A percentile compares a stretch with the other conserved stretches of the same genome.
Conservation (phyloP, 1,139 yeast genomes). For the Geotrichum fermentans region DNA sequence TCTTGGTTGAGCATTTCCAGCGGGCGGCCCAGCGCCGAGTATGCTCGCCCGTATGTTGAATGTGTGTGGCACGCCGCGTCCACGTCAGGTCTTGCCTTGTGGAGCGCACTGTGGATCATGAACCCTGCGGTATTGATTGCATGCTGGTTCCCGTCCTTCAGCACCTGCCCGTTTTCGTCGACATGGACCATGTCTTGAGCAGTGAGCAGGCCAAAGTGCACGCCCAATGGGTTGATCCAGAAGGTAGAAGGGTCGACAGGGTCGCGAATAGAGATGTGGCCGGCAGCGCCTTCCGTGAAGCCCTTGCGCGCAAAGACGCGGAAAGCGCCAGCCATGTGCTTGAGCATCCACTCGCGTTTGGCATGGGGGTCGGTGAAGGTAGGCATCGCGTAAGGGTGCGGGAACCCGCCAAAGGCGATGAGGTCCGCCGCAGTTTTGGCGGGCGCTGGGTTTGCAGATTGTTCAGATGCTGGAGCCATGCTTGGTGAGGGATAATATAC, state of each 20-base stretch:
- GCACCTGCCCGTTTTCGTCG: conserved; percentile 63
- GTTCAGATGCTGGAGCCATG: conserved; percentile 5
- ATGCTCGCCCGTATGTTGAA: conserved; percentile 69
- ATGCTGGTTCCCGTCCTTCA: conserved; percentile 53
- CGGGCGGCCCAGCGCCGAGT: conserved; percentile 63
- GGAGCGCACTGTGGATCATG: conserved; percentile 72
- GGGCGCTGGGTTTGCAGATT: neutral
- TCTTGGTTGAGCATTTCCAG: conserved; percentile 81
- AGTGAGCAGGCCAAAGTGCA: conserved; percentile 63
- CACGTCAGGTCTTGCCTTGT: conserved; percentile 72
- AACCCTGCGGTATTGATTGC: conserved; percentile 80
- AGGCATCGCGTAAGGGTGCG: conserved; percentile 41
- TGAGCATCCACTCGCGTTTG: conserved; percentile 58
- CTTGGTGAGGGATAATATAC: neutral
- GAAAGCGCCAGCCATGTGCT: conserved; percentile 81
- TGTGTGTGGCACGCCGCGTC: conserved; percentile 82
- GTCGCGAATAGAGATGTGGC: conserved; percentile 75
- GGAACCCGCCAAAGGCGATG: conserved; percentile 20
- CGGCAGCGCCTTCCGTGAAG: conserved; percentile 72
- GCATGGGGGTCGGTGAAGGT: conserved; percentile 47
- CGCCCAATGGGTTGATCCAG: conserved; percentile 76
- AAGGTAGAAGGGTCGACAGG: conserved; percentile 67
- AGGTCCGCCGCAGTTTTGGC: conserved; percentile 15
- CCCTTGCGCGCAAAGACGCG: conserved; percentile 71
- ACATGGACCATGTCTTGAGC: conserved; percentile 75